These are phyloP conservation scores for Plasmodium knowlesi DNA, from an alignment of 169 alveolate species.

Conservation along the genomic window DNA sequence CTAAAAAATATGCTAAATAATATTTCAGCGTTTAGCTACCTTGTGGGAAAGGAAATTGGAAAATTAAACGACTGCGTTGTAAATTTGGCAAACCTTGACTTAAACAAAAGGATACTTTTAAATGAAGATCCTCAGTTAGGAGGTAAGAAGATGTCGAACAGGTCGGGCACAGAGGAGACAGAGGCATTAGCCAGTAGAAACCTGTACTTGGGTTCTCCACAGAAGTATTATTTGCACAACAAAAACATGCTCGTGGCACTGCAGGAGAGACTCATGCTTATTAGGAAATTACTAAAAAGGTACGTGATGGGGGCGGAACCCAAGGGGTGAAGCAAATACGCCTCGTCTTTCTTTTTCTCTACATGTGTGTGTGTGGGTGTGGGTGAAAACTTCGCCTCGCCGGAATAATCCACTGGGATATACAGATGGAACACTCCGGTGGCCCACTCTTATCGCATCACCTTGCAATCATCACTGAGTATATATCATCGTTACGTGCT, in stretches of 20 bases:
- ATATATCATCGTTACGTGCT: not conserved
- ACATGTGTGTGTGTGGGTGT: not conserved
- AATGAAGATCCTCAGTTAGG: not conserved
- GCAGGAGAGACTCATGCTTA: conserved; percentile 30
- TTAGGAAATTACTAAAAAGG: conserved; percentile 63
- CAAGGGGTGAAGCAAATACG: not conserved
- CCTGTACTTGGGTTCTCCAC: not conserved
- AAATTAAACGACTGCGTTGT: conserved; percentile 4
- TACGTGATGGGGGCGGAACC: not conserved
- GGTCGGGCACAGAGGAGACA: not conserved
- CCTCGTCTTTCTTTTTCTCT: no score
- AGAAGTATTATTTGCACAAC: conserved; percentile 10
- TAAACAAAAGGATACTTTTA: conserved; percentile 4
- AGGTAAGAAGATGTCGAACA: not conserved
- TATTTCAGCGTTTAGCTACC: conserved; percentile 17
- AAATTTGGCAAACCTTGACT: not conserved
- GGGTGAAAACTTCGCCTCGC: not conserved
- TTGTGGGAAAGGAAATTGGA: conserved; percentile 11
- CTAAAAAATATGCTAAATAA: conserved; percentile 57
- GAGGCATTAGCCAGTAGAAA: not conserved
- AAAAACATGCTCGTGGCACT: conserved; percentile 21
- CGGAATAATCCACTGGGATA: no score
- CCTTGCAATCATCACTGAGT: not conserved
- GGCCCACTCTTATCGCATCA: not conserved
- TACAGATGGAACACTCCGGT: not conserved